phyloP scores from a whole-genome alignment of 768 basidiomycete genomes.

The Leucocoprinus birnbaumii region DNA sequence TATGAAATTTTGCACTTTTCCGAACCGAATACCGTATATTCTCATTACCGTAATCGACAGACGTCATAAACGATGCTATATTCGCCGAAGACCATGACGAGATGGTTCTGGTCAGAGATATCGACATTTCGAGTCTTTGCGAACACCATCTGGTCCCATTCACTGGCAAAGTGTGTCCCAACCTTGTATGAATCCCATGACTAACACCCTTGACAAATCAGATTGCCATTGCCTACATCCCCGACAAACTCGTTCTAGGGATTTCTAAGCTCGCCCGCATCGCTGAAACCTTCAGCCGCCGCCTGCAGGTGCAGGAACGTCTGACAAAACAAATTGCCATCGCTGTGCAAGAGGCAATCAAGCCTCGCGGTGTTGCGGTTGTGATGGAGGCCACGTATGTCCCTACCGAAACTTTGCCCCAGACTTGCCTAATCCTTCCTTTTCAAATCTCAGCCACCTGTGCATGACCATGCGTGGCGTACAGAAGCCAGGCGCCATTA shows the following conservation, averaged over 20 bases:
- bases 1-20: slow-evolving; percentile 29
- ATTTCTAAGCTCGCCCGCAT: slow-evolving; percentile 96
- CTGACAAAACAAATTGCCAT: slow-evolving; percentile 97
- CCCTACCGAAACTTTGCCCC: neutral
- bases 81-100: slow-evolving; percentile 99
- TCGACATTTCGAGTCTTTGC: slow-evolving; percentile 95
- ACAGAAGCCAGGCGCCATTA: slow-evolving; percentile 95
- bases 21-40: slow-evolving; percentile 12
- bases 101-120: slow-evolving; percentile 98
- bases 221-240: slow-evolving; percentile 98
- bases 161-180: slow-evolving; percentile 80
- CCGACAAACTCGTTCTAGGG: slow-evolving; percentile 90
- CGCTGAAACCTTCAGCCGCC: slow-evolving; percentile 94
- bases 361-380: slow-evolving; percentile 96
- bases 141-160: slow-evolving; percentile 99
- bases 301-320: slow-evolving; percentile 96
- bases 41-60: slow-evolving; percentile 36
- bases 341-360: slow-evolving; percentile 97
- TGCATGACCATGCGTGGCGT: slow-evolving; percentile 99
- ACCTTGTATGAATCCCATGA: slow-evolving; percentile 17
- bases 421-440: neutral
- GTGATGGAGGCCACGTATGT: slow-evolving; percentile 98
- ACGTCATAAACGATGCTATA: slow-evolving; percentile 97
- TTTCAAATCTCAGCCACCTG: slow-evolving; percentile 61
- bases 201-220: slow-evolving; percentile 25